Conservation (phyloP, 495 filamentous ascomycete species). For the Articulospora tetracladia region DNA sequence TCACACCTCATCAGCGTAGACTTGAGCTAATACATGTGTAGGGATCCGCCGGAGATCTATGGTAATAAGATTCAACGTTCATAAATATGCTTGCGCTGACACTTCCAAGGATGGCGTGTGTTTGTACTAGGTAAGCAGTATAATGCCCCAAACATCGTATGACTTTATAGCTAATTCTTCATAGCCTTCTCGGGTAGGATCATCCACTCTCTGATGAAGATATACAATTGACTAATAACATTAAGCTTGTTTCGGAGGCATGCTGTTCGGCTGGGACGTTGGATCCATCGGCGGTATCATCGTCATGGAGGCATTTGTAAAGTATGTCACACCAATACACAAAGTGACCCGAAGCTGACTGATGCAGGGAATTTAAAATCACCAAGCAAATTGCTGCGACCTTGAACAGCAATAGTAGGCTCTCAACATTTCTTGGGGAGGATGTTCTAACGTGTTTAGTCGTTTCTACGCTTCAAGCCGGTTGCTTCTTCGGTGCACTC, state of each 20-base stretch:
- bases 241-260: slow-evolving; percentile 63
- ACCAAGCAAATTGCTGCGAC: slow-evolving; percentile 29
- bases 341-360: slow-evolving; percentile 3
- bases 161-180: not conserved
- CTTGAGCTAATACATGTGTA: slow-evolving; percentile 32
- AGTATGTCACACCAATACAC: slow-evolving; percentile 23
- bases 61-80: slow-evolving; percentile 32
- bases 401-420: slow-evolving; percentile 41
- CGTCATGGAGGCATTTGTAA: slow-evolving; percentile 40
- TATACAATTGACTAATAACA: not conserved
- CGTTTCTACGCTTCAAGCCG: slow-evolving; percentile 63
- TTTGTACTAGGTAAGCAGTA: slow-evolving; percentile 16
- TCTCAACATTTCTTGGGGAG: slow-evolving; percentile 12
- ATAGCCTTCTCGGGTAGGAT: slow-evolving; percentile 17
- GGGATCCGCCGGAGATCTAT: slow-evolving; percentile 65
- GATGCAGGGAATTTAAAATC: slow-evolving; percentile 27
- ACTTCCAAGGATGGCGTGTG: slow-evolving; percentile 19
- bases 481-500: slow-evolving; percentile 64
- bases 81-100: not conserved
- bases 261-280: slow-evolving; percentile 65
- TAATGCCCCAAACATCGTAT: not conserved
- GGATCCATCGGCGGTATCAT: slow-evolving; percentile 66
- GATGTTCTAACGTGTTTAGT: slow-evolving; percentile 32
- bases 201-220: not conserved
- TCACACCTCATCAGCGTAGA: not conserved